Percentiles rank a stretch among this genome's conserved stretches.
Evolutionary conservation across 2,329 filamentous ascomycete genomes (phyloP).

Genomic region (Davidsoniella neocaledoniae): DNA sequence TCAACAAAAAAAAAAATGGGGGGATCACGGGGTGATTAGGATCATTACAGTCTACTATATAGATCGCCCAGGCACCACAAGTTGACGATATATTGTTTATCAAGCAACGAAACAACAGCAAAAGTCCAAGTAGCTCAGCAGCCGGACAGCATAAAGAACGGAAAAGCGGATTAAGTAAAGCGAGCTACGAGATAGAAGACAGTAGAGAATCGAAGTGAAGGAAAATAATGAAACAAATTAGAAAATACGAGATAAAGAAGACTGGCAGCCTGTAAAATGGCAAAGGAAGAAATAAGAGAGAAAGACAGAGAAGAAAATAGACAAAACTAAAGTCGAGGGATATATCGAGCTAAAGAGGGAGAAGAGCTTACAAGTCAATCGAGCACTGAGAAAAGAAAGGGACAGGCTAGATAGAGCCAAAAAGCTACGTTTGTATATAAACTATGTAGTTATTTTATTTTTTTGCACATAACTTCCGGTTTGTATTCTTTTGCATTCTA

Average conservation of each 20-base stretch:
- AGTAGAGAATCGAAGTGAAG: not conserved
- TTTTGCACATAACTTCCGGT: not conserved
- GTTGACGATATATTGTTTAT: too few species aligned
- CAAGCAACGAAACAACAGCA: too few species aligned
- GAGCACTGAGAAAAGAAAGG: constrained; percentile 1
- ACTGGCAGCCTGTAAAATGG: too few species aligned
- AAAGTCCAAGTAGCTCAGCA: too few species aligned
- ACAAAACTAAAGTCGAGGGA: constrained; percentile 1
- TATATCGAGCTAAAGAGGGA: not conserved
- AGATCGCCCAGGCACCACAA: too few species aligned
- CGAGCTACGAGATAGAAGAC: too few species aligned
- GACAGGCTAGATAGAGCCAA: not conserved
- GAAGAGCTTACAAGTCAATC: not conserved
- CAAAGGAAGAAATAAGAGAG: not conserved
- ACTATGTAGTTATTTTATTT: too few species aligned
- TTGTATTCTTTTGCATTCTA: not conserved
- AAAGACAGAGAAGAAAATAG: not conserved
- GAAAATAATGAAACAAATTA: not conserved
- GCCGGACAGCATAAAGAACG: too few species aligned
- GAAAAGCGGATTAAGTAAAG: too few species aligned
- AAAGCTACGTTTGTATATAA: not conserved
- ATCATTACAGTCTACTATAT: constrained; percentile 4
- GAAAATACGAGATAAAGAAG: not conserved
- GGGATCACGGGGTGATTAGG: constrained; percentile 9
- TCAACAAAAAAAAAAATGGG: not conserved